Evolutionary conservation across 805 yeast genomes (phyloP), one percentile per base, ranked within the genome.

Genomic region (Metschnikowia koreensis): DNA sequence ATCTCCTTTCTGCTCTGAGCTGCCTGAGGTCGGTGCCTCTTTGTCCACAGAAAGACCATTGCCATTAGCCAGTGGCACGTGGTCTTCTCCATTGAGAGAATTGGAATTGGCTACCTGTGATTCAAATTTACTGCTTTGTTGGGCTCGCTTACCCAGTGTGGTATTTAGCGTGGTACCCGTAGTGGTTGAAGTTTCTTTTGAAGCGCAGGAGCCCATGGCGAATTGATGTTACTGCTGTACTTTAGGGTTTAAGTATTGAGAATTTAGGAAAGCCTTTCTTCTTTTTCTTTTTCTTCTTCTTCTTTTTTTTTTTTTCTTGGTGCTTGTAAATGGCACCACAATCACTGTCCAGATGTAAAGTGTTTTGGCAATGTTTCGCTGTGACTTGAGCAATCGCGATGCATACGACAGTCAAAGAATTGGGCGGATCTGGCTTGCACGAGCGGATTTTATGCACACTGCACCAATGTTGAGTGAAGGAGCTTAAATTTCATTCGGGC

Each of bases 151-250:
- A 39, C 44, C 49, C 33, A 43, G 40, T 12, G 53, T 45, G 40
- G 44, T 40, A 42, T 46, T 42, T 38, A 43, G 47, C 12, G 48
- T 39, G n/a, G 46, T 42, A 42, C 48, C 40, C 9, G 29, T 38
- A 22, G 42, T 40, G 15, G 41, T 37, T 8, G 48, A 26, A 8
- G 47, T 38, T 26, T 51, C 54, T 36, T 56, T 56, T 8, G 59
- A 56, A 31, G 55, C 38, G 39, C 59, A 56, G 1, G 56, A 49
- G 41, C 60, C 60, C 60, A 56, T 56, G 15, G 15, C 47, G 47
- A 9, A 36, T 10, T 2, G 28, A 26, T 26, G 16, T 26, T 16
- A 7, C 17, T 41, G 22, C 22, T 26, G 15, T 12, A 10, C 29
- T 9, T 8, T 7, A 3, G 28, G 29, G 13, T 13, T 6, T 22